Evolutionary conservation across 2,329 filamentous ascomycete species (phyloP).

Genomic region (Hypoxylon sp.): DNA sequence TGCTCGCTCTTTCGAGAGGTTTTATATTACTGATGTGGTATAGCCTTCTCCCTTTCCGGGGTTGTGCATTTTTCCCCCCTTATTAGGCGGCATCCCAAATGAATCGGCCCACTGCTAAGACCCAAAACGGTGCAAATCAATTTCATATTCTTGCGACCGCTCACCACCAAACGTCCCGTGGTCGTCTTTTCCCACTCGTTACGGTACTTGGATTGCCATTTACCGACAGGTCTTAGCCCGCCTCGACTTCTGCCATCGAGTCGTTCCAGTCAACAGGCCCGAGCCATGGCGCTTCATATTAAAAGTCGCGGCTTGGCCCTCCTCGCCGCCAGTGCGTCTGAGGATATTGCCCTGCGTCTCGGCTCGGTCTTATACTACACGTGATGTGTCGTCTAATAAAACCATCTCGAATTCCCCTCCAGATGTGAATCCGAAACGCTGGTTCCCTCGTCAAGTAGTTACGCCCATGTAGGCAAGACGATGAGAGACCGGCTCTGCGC

Average conservation of each 20-base stretch:
- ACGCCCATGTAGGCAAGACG: slow-evolving; percentile 30
- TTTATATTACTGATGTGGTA: slow-evolving; percentile 29
- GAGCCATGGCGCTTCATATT: slow-evolving; percentile 31
- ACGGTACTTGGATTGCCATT: slow-evolving; percentile 29
- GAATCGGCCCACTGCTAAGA: slow-evolving; percentile 36
- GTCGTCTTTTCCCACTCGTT: slow-evolving; percentile 23
- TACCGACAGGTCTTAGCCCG: slow-evolving; percentile 29
- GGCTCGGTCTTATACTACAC: slow-evolving; percentile 26
- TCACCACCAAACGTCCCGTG: slow-evolving; percentile 22
- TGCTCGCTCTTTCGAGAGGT: slow-evolving; percentile 2
- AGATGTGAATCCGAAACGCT: slow-evolving; percentile 29
- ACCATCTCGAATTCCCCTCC: slow-evolving; percentile 21
- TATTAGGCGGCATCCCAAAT: slow-evolving; percentile 40
- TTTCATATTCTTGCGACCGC: slow-evolving; percentile 28
- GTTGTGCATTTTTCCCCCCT: slow-evolving; percentile 34
- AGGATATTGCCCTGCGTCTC: slow-evolving; percentile 23
- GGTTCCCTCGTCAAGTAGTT: slow-evolving; percentile 28
- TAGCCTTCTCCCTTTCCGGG: slow-evolving; percentile 29
- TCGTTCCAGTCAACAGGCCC: slow-evolving; percentile 10
- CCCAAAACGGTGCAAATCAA: slow-evolving; percentile 34
- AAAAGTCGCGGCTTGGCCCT: slow-evolving; percentile 28
- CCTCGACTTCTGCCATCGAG: slow-evolving; percentile 31
- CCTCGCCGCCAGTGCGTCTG: slow-evolving; percentile 18
- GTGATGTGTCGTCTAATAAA: slow-evolving; percentile 31
- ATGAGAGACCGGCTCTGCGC: slow-evolving; percentile 29